A percentile compares a stretch with the other conserved stretches of the same genome.
Evolutionary conservation across 495 filamentous ascomycete species (phyloP).

Genomic region (Aspergillus incahuasiensis): DNA sequence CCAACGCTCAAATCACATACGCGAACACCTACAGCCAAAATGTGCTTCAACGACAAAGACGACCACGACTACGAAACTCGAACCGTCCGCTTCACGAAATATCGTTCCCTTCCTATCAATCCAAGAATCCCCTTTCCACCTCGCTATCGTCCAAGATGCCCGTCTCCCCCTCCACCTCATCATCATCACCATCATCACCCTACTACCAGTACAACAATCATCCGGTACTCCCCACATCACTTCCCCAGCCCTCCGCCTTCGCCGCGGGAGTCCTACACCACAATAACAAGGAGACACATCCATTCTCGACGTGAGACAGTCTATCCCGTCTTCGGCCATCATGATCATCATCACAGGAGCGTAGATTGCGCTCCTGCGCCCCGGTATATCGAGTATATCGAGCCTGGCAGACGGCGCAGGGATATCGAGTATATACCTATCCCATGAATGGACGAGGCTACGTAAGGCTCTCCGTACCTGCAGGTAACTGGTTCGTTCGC

Average conservation of each 20-base stretch:
- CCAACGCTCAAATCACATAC: background rate
- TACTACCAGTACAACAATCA: constrained; percentile 5
- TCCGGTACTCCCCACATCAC: background rate
- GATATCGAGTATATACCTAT: constrained; percentile 13
- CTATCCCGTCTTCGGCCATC: background rate
- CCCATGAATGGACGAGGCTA: background rate
- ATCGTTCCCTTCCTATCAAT: constrained; percentile 2
- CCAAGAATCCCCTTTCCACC: constrained; percentile 8
- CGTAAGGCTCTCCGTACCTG: too few relatives aligned
- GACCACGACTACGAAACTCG: constrained; percentile 1
- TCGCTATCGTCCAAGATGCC: background rate
- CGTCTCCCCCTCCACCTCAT: constrained; percentile 5
- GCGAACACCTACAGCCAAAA: background rate
- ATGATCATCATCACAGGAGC: background rate
- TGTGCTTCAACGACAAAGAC: constrained; percentile 20
- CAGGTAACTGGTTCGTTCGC: too few relatives aligned
- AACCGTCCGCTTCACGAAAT: constrained; percentile 17
- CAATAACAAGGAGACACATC: constrained; percentile 8
- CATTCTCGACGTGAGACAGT: constrained; percentile 15
- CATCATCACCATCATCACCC: too few relatives aligned
- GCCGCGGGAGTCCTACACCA: constrained; percentile 16
- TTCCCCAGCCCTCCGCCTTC: constrained; percentile 6
- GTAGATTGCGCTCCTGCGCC: constrained; percentile 1
- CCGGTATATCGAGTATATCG: constrained; percentile 13
- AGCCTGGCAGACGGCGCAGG: constrained; percentile 6